Percentiles rank a stretch among this genome's conserved stretches.
phyloP scores from a whole-genome alignment of 225 moss, liverwort and hornwort genomes.

The Pseudisothecium myosuroides region DNA sequence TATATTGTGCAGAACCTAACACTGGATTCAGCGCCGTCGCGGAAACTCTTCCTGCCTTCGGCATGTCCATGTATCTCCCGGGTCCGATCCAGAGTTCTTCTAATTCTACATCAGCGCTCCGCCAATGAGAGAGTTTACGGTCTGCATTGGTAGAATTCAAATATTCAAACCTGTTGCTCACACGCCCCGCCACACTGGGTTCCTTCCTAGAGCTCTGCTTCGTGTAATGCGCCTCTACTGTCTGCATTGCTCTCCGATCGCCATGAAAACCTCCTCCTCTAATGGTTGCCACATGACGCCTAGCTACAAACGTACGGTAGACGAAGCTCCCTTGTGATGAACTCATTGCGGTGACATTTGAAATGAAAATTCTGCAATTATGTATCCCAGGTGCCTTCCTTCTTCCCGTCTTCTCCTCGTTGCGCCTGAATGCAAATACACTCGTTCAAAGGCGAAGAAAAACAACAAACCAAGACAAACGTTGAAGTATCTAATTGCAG shows the following conservation, averaged over 20 bases:
- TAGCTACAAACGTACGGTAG: conserved; percentile 13
- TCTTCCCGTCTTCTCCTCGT: background rate
- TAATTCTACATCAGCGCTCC: background rate
- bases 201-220: background rate
- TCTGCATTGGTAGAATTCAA: background rate
- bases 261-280: background rate
- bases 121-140: background rate
- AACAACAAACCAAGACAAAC: background rate
- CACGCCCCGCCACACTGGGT: background rate
- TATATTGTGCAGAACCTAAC: conserved; percentile 1
- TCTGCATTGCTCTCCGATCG: background rate
- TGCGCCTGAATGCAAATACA: conserved; percentile 4
- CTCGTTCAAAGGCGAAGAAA: background rate
- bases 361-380: background rate
- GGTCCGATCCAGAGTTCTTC: background rate
- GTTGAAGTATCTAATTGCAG: background rate
- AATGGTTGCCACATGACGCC: background rate
- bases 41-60: background rate
- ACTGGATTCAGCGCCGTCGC: conserved; percentile 11
- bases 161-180: conserved; percentile 2
- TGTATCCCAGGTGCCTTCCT: background rate
- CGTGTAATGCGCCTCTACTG: background rate
- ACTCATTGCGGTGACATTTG: conserved; percentile 17
- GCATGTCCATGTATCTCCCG: background rate
- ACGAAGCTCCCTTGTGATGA: conserved; percentile 6